Base-by-base conservation (phyloP, 805 yeast genomes). In the Myxozyma mucilagina region DNA sequence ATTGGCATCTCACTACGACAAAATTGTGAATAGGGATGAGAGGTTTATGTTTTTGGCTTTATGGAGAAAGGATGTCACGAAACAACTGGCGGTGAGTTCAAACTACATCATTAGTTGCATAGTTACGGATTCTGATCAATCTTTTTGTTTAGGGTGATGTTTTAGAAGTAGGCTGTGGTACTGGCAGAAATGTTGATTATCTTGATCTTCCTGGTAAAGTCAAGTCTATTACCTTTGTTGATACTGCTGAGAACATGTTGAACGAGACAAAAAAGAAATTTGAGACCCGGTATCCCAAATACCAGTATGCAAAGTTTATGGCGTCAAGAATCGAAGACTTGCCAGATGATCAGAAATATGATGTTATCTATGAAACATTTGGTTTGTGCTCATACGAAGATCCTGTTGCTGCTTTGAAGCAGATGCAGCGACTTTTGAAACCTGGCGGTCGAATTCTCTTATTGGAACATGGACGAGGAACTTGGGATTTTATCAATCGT, bases 301-400 rank as follows among this genome's bases (percentile, higher is more conserved):
- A 79, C 72, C 78, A 78, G 51, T 84, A 84, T 55, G 97, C 86
- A 3, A 96, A 92, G 29, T 94, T 89, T 73, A 96, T 93, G 68
- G 97, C 97, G 2, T 97, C 91, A 72, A 89, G 89, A 64, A 79
- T 91, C 67, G 80, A 83, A 1, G 77, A 82, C 1, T 71, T 91
- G 48, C 84, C 90, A 0, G 41, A 72, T 20, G 62, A 64, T 18
- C 72, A 70, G 62, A 85, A 85, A 70, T 94, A 93, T 72, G 99
- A 94, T 72, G 92, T 97, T 0, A 87, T 94, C 29, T 81, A 89
- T 51, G 98, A 94, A 74, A 89, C 97, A 0, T 94, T 94, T 76
- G 99, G 99, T 0, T 77, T 94, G 49, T 94, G 99, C 75, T 92
- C 98, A 0, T 97, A 94, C 71, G 87, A 92, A 67, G 96, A 94